Conservation (phyloP, 2,329 filamentous ascomycete genomes). For the Colletotrichum tanaceti region DNA sequence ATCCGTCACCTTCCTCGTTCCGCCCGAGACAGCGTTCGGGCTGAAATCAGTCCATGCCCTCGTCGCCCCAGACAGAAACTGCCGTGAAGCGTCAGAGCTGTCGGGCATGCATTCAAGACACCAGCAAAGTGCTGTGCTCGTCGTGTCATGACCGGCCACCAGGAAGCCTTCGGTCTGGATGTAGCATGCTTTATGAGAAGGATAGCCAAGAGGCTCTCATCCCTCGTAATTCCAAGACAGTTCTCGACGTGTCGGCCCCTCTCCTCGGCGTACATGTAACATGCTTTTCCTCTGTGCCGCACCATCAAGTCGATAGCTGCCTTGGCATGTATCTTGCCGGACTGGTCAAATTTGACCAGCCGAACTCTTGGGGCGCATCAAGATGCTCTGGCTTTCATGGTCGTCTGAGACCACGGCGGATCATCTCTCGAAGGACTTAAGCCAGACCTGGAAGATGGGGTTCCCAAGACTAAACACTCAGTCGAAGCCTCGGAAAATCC, state of each 20-base stretch:
- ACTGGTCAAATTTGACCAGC: slow-evolving; percentile 47
- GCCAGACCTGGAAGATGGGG: slow-evolving; percentile 60
- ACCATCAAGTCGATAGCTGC: slow-evolving; percentile 17
- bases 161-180: background rate
- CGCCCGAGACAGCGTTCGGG: slow-evolving; percentile 9
- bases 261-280: slow-evolving; percentile 11
- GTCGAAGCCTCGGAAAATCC: no score
- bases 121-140: slow-evolving; percentile 45
- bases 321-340: background rate
- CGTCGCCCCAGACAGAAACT: slow-evolving; percentile 9
- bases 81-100: background rate
- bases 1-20: background rate
- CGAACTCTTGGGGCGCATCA: slow-evolving; percentile 58
- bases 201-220: no score
- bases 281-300: slow-evolving; percentile 4
- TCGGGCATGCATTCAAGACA: slow-evolving; percentile 42
- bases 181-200: no score
- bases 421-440: slow-evolving; percentile 55
- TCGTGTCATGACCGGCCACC: slow-evolving; percentile 46
- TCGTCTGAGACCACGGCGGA: slow-evolving; percentile 56
- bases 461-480: no score
- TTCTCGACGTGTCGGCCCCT: slow-evolving; percentile 11
- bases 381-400: slow-evolving; percentile 52
- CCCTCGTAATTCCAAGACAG: background rate
- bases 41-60: slow-evolving; percentile 4